Percentiles rank a stretch among this genome's conserved stretches.
Conservation (phyloP, 2,329 filamentous ascomycete species). For the Phoma sp. region DNA sequence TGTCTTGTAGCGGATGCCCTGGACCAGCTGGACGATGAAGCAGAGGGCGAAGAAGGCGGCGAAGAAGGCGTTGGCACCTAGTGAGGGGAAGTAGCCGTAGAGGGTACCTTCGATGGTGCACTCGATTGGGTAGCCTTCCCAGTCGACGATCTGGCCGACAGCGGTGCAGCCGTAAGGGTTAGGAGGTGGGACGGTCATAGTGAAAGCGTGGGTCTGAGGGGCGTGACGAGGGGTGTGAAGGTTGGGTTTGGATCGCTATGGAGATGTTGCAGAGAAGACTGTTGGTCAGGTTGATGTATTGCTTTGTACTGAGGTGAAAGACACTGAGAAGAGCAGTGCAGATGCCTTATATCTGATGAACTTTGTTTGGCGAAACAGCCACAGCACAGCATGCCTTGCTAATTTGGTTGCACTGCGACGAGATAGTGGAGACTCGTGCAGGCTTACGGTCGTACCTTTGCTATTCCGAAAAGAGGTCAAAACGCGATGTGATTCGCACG, state of each 20-base stretch:
- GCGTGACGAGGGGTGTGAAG: no score
- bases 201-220: background rate
- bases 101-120: constrained; percentile 57
- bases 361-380: constrained; percentile 8
- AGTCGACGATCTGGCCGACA: constrained; percentile 18
- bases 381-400: background rate
- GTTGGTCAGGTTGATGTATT: background rate
- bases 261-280: background rate
- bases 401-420: background rate
- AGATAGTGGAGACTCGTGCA: constrained; percentile 8
- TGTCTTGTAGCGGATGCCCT: constrained; percentile 60
- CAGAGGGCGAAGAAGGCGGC: constrained; percentile 58
- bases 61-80: constrained; percentile 61
- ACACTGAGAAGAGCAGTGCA: background rate
- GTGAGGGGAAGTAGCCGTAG: constrained; percentile 61
- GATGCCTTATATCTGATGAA: constrained; percentile 25
- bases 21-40: constrained; percentile 55
- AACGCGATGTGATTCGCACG: constrained; percentile 5
- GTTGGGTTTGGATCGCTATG: background rate
- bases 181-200: constrained; percentile 30
- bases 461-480: constrained; percentile 9
- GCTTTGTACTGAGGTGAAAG: background rate
- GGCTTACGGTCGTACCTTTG: constrained; percentile 1
- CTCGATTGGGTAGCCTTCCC: background rate
- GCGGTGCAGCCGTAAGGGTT: constrained; percentile 25